These are phyloP conservation scores for Sphagnum magellanicum DNA, from an alignment of 228 moss, liverwort and hornwort species.

Conservation along the genomic window DNA sequence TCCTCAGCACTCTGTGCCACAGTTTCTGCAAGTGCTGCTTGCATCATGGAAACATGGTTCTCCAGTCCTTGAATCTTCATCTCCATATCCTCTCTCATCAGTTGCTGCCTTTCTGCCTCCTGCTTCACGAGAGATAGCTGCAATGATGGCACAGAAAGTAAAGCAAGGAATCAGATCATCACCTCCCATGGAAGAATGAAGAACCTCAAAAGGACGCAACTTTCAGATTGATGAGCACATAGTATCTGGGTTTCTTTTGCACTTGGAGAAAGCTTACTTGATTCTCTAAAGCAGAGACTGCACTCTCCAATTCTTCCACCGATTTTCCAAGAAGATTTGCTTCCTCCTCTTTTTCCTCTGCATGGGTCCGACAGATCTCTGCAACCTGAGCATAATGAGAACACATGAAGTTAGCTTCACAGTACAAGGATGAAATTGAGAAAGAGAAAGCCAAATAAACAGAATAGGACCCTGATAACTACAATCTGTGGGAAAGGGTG, in stretches of 20 bases:
- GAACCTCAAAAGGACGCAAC: too few relatives aligned
- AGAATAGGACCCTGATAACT: too few relatives aligned
- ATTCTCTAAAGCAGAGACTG: conserved; percentile 81
- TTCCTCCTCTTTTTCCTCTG: conserved; percentile 67
- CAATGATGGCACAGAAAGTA: neutral
- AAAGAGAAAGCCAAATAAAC: neutral
- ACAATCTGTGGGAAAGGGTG: too few relatives aligned
- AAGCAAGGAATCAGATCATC: neutral
- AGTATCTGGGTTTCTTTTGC: too few relatives aligned
- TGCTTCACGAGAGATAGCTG: conserved; percentile 78
- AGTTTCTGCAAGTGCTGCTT: conserved; percentile 53
- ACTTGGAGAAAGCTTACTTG: conserved; percentile 34
- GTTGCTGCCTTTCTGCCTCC: conserved; percentile 69
- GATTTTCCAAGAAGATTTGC: conserved; percentile 66
- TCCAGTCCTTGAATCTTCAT: conserved; percentile 53
- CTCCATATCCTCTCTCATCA: conserved; percentile 66
- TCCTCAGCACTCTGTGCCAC: conserved; percentile 45
- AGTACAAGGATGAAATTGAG: neutral
- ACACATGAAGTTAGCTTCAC: neutral
- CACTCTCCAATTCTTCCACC: conserved; percentile 91
- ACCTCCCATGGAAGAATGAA: too few relatives aligned
- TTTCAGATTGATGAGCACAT: too few relatives aligned
- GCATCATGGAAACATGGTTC: conserved; percentile 55
- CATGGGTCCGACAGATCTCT: conserved; percentile 51
- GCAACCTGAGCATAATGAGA: conserved; percentile 40